Percentiles rank a stretch among this genome's conserved stretches.
Evolutionary conservation across 2,329 filamentous ascomycete genomes (phyloP).

Genomic region (Malbranchea cinnamomea): DNA sequence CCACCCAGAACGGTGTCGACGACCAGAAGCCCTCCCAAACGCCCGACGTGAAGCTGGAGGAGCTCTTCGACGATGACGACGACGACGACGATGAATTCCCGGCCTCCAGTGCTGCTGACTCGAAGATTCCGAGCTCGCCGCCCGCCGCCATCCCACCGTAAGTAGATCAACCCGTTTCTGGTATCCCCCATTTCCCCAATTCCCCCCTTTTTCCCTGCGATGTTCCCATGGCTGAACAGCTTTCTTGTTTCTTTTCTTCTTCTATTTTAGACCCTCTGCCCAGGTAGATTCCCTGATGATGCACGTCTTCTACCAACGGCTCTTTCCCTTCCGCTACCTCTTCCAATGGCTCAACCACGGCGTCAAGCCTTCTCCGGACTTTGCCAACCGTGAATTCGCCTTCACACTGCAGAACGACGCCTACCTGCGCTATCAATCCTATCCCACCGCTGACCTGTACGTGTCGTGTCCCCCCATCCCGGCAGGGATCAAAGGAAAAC

Average conservation of each 20-base stretch:
- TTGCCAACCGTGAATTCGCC: slow-evolving; percentile 86
- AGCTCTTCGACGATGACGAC: slow-evolving; percentile 44
- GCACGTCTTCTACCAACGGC: slow-evolving; percentile 83
- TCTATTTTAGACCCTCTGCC: too few relatives aligned
- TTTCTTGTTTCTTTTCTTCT: too few relatives aligned
- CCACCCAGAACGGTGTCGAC: too few relatives aligned
- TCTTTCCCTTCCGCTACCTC: slow-evolving; percentile 86
- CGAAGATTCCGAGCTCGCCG: slow-evolving; percentile 28
- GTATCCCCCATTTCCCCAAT: too few relatives aligned
- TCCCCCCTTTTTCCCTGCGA: too few relatives aligned
- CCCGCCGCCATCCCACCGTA: slow-evolving; percentile 9
- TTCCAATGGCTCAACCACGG: slow-evolving; percentile 98
- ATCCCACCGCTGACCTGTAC: slow-evolving; percentile 48
- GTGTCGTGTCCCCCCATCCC: slow-evolving; percentile 12
- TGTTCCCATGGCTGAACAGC: too few relatives aligned
- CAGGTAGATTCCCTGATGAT: slow-evolving; percentile 68
- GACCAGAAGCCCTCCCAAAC: slow-evolving; percentile 19
- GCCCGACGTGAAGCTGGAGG: slow-evolving; percentile 35
- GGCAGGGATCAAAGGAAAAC: slow-evolving; percentile 1
- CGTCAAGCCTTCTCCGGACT: slow-evolving; percentile 70
- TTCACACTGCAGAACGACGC: slow-evolving; percentile 88
- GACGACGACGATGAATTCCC: slow-evolving; percentile 42
- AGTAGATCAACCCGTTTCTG: background rate
- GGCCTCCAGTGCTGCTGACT: slow-evolving; percentile 34
- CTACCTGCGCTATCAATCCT: slow-evolving; percentile 83